Percentiles rank a stretch among this genome's conserved stretches.
Evolutionary conservation across 2,329 filamentous ascomycete species (phyloP).

Genomic region (Lasiodiplodia theobromae): DNA sequence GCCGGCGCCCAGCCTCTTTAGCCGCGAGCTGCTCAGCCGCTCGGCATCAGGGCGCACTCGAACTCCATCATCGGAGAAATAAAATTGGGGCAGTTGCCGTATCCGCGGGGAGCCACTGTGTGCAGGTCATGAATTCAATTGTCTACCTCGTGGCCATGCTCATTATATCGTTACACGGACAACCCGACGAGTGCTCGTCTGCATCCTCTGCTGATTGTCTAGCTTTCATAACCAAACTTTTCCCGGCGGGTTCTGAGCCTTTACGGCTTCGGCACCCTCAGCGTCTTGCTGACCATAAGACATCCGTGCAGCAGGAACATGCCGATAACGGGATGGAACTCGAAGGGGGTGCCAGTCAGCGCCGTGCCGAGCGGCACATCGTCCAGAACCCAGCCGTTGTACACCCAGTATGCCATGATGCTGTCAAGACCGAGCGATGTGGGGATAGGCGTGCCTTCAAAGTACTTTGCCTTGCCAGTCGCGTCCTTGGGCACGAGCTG

Average conservation of each 20-base stretch:
- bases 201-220: constrained; percentile 8
- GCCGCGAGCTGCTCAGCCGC: constrained; percentile 21
- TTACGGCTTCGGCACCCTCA: constrained; percentile 89
- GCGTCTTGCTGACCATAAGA: constrained; percentile 92
- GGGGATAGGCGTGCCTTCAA: constrained; percentile 96
- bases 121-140: constrained; percentile 25
- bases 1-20: constrained; percentile 14
- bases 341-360: constrained; percentile 71
- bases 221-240: constrained; percentile 9
- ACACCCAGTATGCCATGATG: constrained; percentile 90
- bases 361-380: constrained; percentile 78
- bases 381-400: constrained; percentile 78
- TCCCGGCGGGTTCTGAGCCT: not conserved
- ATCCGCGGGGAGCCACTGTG: not conserved
- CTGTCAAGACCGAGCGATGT: constrained; percentile 82
- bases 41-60: not conserved
- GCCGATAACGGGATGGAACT: constrained; percentile 82
- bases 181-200: constrained; percentile 9
- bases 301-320: constrained; percentile 90
- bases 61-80: not conserved
- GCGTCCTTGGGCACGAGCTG: constrained; percentile 88
- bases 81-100: not conserved
- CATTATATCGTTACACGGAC: constrained; percentile 27
- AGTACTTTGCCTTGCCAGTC: constrained; percentile 90
- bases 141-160: constrained; percentile 27